Conservation (phyloP, 192 early-diverging fungal species). For the Backusella luteola region DNA sequence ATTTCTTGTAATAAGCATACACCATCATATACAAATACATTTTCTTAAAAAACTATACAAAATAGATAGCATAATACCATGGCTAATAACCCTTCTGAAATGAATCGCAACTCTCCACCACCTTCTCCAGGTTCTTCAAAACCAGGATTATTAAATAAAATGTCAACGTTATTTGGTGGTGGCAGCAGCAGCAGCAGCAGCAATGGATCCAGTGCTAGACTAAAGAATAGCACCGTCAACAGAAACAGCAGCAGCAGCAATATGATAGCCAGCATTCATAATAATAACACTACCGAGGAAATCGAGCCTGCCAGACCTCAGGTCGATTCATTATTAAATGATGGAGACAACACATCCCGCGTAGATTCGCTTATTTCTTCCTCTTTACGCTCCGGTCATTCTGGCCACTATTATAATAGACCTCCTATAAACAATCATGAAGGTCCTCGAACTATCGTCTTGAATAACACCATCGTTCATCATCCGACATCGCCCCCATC, state of each 20-base stretch:
- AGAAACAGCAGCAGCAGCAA: background rate
- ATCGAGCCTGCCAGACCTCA: background rate
- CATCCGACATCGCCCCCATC: background rate
- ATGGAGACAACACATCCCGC: slow-evolving; percentile 13
- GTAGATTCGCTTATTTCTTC: slow-evolving; percentile 27
- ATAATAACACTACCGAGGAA: background rate
- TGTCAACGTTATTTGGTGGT: slow-evolving; percentile 19
- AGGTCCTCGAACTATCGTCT: slow-evolving; percentile 12
- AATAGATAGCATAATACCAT: too few species aligned
- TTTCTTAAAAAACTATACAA: background rate
- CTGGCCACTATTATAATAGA: background rate
- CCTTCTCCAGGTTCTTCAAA: slow-evolving; percentile 4
- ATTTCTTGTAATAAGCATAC: background rate
- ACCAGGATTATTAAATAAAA: slow-evolving; percentile 11
- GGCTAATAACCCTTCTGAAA: background rate
- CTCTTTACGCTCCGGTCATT: slow-evolving; percentile 16
- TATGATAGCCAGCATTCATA: background rate
- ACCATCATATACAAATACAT: background rate
- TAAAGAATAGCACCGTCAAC: background rate
- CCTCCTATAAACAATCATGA: background rate
- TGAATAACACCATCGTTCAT: slow-evolving; percentile 15
- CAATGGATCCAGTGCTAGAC: background rate
- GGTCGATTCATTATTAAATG: slow-evolving; percentile 6
- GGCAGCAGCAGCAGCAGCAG: background rate
- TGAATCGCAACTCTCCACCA: background rate